Conservation (phyloP, 2,329 filamentous ascomycete genomes). For the Phialophora chinensis region DNA sequence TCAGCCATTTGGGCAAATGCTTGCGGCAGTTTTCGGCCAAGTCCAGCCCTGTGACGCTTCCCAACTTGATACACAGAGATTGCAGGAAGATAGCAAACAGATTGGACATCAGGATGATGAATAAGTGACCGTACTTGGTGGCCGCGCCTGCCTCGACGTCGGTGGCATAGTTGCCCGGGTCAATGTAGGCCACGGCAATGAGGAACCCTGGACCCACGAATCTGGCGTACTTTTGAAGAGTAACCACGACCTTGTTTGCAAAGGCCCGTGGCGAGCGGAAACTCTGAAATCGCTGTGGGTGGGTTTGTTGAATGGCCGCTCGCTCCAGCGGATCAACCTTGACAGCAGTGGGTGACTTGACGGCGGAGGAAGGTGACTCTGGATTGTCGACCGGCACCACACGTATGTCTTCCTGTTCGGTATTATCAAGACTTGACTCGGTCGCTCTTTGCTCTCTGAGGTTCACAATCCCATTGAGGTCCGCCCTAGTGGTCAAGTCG, state of each 20-base stretch:
- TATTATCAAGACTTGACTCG: conserved; percentile 38
- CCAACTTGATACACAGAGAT: conserved; percentile 64
- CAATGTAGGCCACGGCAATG: conserved; percentile 57
- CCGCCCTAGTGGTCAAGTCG: conserved; percentile 67
- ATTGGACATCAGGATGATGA: conserved; percentile 56
- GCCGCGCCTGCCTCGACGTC: conserved; percentile 56
- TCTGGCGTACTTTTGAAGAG: conserved; percentile 46
- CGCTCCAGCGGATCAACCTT: conserved; percentile 27
- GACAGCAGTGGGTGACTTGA: conserved; percentile 16
- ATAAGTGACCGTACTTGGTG: conserved; percentile 53
- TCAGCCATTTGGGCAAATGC: conserved; percentile 70
- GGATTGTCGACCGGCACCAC: conserved; percentile 10
- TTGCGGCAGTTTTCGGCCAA: conserved; percentile 70
- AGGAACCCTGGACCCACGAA: conserved; percentile 57
- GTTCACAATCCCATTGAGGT: conserved; percentile 67
- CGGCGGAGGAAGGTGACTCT: conserved; percentile 5
- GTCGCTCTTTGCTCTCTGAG: conserved; percentile 57
- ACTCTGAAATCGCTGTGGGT: conserved; percentile 6
- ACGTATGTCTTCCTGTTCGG: conserved; percentile 26
- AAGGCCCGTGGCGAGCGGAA: conserved; percentile 12
- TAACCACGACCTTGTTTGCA: conserved; percentile 38
- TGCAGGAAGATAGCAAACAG: conserved; percentile 57
- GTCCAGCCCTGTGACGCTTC: conserved; percentile 71
- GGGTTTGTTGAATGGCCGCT: conserved; percentile 32
- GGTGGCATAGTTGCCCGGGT: conserved; percentile 58